A percentile compares a stretch with the other conserved stretches of the same genome.
Conservation (phyloP, 352 stramenopile species). For the Blastocystis sp. region DNA sequence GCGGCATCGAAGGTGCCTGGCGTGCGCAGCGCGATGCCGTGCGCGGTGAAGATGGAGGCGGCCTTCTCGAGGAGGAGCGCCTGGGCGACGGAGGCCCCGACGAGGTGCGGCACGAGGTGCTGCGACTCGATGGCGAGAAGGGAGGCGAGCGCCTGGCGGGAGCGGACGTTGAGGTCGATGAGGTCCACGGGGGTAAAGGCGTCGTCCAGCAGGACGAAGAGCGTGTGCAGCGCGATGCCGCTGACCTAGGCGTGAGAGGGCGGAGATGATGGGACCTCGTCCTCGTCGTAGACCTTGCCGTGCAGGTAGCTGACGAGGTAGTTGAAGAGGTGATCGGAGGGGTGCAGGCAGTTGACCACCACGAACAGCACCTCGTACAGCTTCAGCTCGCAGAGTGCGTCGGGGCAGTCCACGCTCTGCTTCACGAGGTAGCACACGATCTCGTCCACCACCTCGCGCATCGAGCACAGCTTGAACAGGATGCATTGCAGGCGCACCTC, state of each 20-base stretch:
- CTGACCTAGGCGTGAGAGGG: background rate
- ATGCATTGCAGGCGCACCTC: background rate
- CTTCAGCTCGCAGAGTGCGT: constrained; percentile 8
- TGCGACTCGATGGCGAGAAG: background rate
- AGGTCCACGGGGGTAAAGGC: background rate
- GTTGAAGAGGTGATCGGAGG: constrained; percentile 33
- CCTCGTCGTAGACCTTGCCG: background rate
- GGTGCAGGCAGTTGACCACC: background rate
- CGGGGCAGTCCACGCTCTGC: background rate
- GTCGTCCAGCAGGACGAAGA: background rate
- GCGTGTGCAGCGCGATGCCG: background rate
- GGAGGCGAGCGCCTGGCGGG: background rate
- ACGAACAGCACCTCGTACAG: constrained; percentile 31
- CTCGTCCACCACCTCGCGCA: constrained; percentile 32
- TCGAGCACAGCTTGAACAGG: background rate
- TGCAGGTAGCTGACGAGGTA: constrained; percentile 18
- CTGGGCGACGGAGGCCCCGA: background rate
- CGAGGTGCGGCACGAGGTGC: background rate
- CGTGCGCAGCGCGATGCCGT: constrained; percentile 1
- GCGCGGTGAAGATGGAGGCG: background rate
- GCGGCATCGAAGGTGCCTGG: background rate
- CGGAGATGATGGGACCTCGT: background rate
- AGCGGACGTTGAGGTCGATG: background rate
- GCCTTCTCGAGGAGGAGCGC: constrained; percentile 21
- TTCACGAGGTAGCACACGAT: constrained; percentile 18